These are phyloP conservation scores for Clitopilus hobsonii DNA, from an alignment of 768 basidiomycete species.

Conservation along the genomic window DNA sequence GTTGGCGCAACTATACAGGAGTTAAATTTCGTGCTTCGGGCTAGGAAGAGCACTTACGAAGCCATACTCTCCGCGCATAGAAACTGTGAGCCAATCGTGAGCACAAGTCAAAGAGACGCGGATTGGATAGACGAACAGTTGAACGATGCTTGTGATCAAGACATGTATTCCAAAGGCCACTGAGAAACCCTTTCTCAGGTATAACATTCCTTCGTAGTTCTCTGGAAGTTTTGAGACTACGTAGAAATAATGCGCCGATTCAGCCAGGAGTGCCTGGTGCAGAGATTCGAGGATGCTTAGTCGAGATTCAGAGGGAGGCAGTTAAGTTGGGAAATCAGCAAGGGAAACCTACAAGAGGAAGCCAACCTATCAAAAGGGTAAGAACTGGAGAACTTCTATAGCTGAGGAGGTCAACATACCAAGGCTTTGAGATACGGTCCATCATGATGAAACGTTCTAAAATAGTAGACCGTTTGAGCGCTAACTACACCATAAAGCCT, in stretches of 20 bases:
- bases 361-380: background rate
- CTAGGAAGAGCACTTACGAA: background rate
- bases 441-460: background rate
- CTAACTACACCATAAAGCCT: constrained; percentile 1
- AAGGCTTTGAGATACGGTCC: background rate
- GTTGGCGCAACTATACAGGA: background rate
- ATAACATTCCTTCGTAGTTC: background rate
- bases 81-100: background rate
- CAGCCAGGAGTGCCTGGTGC: background rate
- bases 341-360: background rate
- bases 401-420: background rate
- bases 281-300: constrained; percentile 2
- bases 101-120: background rate
- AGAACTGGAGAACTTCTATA: background rate
- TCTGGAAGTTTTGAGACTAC: constrained; percentile 3
- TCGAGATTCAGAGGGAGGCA: background rate
- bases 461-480: constrained; percentile 5
- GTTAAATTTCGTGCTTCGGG: background rate
- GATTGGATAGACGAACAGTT: background rate
- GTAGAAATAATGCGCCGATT: constrained; percentile 3
- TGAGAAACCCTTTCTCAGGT: background rate
- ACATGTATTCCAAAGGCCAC: background rate
- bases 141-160: background rate
- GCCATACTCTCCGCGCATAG: background rate
- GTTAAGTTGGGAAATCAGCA: background rate